Evolutionary conservation across 805 yeast genomes (phyloP).

Genomic region (Candida xiaguanensis): DNA sequence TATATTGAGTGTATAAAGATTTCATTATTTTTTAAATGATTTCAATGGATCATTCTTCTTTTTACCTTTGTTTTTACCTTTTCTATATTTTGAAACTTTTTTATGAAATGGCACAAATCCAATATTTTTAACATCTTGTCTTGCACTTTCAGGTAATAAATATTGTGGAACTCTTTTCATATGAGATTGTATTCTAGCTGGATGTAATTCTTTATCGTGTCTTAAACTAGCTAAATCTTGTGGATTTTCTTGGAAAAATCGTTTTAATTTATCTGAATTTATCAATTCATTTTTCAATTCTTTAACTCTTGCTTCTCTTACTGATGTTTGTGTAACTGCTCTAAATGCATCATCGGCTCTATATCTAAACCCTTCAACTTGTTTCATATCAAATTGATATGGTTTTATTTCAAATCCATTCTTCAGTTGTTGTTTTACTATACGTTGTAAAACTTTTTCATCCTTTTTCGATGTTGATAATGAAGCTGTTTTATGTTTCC

Average conservation of each 20-base stretch:
- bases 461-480: conserved; percentile 71
- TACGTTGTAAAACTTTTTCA: conserved; percentile 77
- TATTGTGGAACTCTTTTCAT: conserved; percentile 92
- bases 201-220: conserved; percentile 87
- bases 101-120: conserved; percentile 76
- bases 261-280: conserved; percentile 82
- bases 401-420: conserved; percentile 76
- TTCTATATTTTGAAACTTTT: conserved; percentile 38
- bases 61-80: conserved; percentile 28
- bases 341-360: conserved; percentile 97
- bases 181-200: conserved; percentile 77
- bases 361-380: conserved; percentile 92
- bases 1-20: too few species aligned
- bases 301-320: conserved; percentile 88
- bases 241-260: conserved; percentile 97
- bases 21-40: conserved; percentile 29
- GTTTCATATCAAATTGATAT: conserved; percentile 85
- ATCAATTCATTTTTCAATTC: conserved; percentile 85
- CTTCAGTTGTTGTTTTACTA: conserved; percentile 71
- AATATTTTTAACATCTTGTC: conserved; percentile 49
- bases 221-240: conserved; percentile 85
- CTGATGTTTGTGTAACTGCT: conserved; percentile 83
- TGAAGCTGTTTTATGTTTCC: conserved; percentile 81
- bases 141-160: conserved; percentile 75
- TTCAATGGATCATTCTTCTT: conserved; percentile 65